Percentiles rank a stretch among this genome's conserved stretches.
phyloP scores from a whole-genome alignment of 2,329 filamentous ascomycete species.

The Chrysoporthe austroafricana region DNA sequence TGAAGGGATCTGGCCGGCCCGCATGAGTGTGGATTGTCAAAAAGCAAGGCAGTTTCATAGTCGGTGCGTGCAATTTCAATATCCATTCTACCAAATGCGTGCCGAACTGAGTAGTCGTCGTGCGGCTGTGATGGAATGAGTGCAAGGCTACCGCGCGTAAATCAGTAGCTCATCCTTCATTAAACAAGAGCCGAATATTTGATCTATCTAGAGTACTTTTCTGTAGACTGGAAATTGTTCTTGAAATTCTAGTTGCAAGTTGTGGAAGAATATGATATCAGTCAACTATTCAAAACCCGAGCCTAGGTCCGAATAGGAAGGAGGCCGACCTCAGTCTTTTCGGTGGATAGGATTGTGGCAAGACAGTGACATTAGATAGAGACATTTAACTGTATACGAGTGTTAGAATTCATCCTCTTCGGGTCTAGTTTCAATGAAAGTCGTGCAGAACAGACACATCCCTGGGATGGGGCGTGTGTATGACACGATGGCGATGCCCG shows the following conservation, averaged over 20 bases:
- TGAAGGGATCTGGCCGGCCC: not conserved
- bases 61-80: not conserved
- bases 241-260: not conserved
- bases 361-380: not conserved
- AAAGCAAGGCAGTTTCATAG: not conserved
- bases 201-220: not conserved
- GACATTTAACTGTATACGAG: too few relatives aligned
- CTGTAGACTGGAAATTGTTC: not conserved
- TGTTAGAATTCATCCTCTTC: not conserved
- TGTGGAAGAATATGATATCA: not conserved
- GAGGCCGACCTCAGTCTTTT: not conserved
- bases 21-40: not conserved
- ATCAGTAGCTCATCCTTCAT: not conserved
- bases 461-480: not conserved
- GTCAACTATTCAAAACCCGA: slow-evolving; percentile 11
- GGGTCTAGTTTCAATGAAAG: not conserved
- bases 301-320: slow-evolving; percentile 13
- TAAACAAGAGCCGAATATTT: not conserved
- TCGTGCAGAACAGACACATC: not conserved
- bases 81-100: not conserved
- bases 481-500: not conserved
- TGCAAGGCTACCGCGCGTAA: too few relatives aligned
- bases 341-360: not conserved
- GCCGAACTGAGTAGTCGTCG: not conserved
- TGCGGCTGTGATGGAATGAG: not conserved